These are phyloP conservation scores for Neurospora tetrasperma DNA, from an alignment of 495 filamentous ascomycete genomes.

Conservation along the genomic window DNA sequence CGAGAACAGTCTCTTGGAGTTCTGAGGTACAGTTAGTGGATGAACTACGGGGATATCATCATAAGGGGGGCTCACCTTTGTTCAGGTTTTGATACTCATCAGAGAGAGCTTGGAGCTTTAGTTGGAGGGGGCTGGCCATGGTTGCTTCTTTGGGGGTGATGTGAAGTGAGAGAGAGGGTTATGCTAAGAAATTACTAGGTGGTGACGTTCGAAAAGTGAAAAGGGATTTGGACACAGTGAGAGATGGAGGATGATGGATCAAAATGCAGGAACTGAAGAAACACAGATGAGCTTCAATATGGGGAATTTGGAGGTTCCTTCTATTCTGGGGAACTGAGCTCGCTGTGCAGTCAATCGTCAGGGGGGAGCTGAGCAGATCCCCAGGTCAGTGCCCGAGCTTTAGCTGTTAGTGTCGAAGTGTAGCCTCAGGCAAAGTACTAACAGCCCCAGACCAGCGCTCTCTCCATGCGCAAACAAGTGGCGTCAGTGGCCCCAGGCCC, in stretches of 20 bases:
- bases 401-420: not conserved
- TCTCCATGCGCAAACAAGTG: conserved; percentile 8
- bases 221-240: not conserved
- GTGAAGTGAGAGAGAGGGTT: not conserved
- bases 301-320: not conserved
- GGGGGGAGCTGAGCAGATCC: not conserved
- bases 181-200: not conserved
- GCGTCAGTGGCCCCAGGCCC: conserved; percentile 8
- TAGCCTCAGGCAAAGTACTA: not conserved
- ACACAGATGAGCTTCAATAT: not conserved
- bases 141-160: not conserved
- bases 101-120: conserved; percentile 64
- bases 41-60: not conserved
- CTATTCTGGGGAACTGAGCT: not conserved
- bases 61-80: conserved; percentile 43
- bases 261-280: not conserved
- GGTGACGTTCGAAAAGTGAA: not conserved
- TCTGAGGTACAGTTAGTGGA: conserved; percentile 40
- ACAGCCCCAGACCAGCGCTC: not conserved
- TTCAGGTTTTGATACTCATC: conserved; percentile 84
- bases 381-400: not conserved
- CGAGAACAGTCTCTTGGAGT: conserved; percentile 59
- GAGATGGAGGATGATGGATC: not conserved
- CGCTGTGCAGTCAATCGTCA: not conserved
- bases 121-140: conserved; percentile 40